Conservation (phyloP, 2,329 filamentous ascomycete genomes). For the Conoideocrella luteorostrata region DNA sequence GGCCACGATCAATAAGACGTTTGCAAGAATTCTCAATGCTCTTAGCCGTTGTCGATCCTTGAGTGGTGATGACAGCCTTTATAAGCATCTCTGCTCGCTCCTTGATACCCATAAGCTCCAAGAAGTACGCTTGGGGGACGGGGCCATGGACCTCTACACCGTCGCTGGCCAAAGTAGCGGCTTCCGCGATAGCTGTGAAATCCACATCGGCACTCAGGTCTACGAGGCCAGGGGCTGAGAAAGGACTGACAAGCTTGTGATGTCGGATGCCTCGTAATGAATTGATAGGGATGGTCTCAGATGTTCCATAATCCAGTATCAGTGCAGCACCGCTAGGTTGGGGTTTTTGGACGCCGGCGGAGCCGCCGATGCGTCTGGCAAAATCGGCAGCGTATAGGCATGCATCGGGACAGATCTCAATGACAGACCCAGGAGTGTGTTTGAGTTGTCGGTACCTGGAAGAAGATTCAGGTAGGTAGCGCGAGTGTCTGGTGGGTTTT, state of each 20-base stretch:
- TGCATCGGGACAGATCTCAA: conserved; percentile 88
- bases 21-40: conserved; percentile 70
- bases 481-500: conserved; percentile 70
- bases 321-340: conserved; percentile 75
- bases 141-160: conserved; percentile 90
- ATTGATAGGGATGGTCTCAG: conserved; percentile 72
- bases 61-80: conserved; percentile 31
- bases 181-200: conserved; percentile 79
- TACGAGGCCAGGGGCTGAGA: conserved; percentile 71
- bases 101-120: conserved; percentile 74
- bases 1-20: conserved; percentile 75
- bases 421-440: conserved; percentile 58
- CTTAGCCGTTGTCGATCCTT: conserved; percentile 45
- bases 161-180: conserved; percentile 66
- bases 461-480: conserved; percentile 78
- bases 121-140: conserved; percentile 74
- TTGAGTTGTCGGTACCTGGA: conserved; percentile 72
- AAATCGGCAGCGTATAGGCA: conserved; percentile 75
- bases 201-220: conserved; percentile 93
- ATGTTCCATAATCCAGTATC: conserved; percentile 91
- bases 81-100: conserved; percentile 67
- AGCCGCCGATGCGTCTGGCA: conserved; percentile 75
- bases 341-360: conserved; percentile 45
- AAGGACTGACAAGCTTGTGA: conserved; percentile 72
- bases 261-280: conserved; percentile 81